phyloP scores from a whole-genome alignment of 139 green algal genomes.

The Eudorina sp. region DNA sequence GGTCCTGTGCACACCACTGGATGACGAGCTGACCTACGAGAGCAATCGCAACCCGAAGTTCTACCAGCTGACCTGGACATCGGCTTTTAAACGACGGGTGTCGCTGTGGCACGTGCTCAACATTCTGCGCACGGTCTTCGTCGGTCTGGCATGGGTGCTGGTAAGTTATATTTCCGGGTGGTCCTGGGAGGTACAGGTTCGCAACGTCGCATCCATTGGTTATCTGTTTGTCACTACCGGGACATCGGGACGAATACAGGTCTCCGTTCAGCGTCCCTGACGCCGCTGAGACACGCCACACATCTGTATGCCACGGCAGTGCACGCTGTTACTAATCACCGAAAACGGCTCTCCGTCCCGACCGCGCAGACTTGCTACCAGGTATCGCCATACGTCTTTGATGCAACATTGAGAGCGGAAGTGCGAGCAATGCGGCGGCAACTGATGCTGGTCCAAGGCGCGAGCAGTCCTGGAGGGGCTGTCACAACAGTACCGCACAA shows the following conservation, averaged over 20 bases:
- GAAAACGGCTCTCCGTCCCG: too few relatives aligned
- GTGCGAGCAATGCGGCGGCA: not conserved
- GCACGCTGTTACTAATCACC: too few relatives aligned
- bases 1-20: conserved; percentile 51
- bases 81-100: conserved; percentile 39
- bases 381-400: conserved; percentile 40
- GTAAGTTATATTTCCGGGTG: too few relatives aligned
- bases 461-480: not conserved
- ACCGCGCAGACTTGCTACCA: conserved; percentile 51
- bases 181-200: too few relatives aligned
- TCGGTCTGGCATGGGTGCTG: conserved; percentile 42
- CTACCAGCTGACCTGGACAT: conserved; percentile 43
- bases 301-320: too few relatives aligned
- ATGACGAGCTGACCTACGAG: conserved; percentile 59
- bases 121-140: conserved; percentile 48
- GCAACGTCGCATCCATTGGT: too few relatives aligned
- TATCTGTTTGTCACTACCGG: too few relatives aligned
- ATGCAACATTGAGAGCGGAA: conserved; percentile 33
- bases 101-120: conserved; percentile 50
- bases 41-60: conserved; percentile 51
- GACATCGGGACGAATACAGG: too few relatives aligned
- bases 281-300: too few relatives aligned
- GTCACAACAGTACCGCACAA: too few relatives aligned
- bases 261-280: too few relatives aligned
- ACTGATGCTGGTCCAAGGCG: not conserved